These are phyloP conservation scores for Colletotrichum limetticola DNA, from an alignment of 2,329 filamentous ascomycete species.

Conservation along the genomic window DNA sequence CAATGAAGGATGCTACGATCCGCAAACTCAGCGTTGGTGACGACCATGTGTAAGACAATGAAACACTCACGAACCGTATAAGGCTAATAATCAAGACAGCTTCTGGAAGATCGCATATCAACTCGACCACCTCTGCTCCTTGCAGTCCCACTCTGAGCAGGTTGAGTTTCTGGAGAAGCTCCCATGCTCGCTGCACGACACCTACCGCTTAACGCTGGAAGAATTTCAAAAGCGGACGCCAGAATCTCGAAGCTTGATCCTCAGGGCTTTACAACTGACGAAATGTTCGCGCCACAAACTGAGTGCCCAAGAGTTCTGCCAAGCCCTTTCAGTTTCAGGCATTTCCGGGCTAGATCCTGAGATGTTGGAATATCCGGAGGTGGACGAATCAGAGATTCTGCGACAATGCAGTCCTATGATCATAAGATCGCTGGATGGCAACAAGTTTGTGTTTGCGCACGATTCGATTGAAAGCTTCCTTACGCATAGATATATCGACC, in stretches of 20 bases:
- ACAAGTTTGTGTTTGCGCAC: neutral
- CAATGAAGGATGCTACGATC: neutral
- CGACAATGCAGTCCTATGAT: neutral
- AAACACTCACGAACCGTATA: accelerated
- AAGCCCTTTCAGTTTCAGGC: slow-evolving; percentile 1
- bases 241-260: neutral
- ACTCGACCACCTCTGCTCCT: neutral
- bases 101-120: neutral
- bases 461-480: neutral
- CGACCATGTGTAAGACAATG: neutral
- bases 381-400: slow-evolving; percentile 7
- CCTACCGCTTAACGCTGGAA: neutral
- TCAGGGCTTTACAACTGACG: neutral
- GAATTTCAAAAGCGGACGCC: neutral
- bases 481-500: neutral
- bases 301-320: neutral
- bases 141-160: neutral
- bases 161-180: neutral
- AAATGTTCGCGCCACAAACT: neutral
- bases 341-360: neutral
- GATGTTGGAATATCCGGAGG: neutral
- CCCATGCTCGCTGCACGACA: neutral
- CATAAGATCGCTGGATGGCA: neutral
- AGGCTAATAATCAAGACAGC: neutral
- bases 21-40: neutral